Conservation (phyloP, 1,139 yeast species). For the Suhomyces terraborum region DNA sequence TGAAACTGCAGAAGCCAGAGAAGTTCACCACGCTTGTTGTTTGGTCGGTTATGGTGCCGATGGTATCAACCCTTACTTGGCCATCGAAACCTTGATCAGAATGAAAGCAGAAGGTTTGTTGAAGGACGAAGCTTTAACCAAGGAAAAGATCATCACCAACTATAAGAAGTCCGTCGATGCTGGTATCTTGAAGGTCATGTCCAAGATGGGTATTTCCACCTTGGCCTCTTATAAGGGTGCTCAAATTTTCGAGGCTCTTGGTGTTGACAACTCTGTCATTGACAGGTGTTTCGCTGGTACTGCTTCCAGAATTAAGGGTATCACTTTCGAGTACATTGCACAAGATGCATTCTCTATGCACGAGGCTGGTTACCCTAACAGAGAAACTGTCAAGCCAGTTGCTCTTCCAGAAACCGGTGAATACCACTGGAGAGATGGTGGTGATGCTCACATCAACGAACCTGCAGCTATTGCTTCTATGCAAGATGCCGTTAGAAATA, state of each 20-base stretch:
- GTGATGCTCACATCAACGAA: slow-evolving; percentile 91
- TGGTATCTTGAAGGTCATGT: slow-evolving; percentile 95
- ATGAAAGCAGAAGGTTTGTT: slow-evolving; percentile 82
- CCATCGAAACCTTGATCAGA: slow-evolving; percentile 83
- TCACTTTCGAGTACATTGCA: slow-evolving; percentile 92
- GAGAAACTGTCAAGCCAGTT: slow-evolving; percentile 68
- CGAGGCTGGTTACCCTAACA: slow-evolving; percentile 84
- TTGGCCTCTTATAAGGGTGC: slow-evolving; percentile 98
- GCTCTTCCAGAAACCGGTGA: slow-evolving; percentile 95
- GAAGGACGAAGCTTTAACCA: slow-evolving; percentile 55
- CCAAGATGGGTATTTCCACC: slow-evolving; percentile 98
- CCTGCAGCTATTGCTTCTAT: slow-evolving; percentile 93
- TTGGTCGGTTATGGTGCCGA: slow-evolving; percentile 97
- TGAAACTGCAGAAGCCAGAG: slow-evolving; percentile 97
- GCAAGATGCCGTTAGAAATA: slow-evolving; percentile 96
- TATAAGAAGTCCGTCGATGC: slow-evolving; percentile 83
- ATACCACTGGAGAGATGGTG: slow-evolving; percentile 98
- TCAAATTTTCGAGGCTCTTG: slow-evolving; percentile 95
- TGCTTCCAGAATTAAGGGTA: slow-evolving; percentile 94
- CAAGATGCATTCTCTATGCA: slow-evolving; percentile 95
- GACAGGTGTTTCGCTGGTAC: slow-evolving; percentile 97
- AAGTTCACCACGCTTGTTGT: slow-evolving; percentile 94
- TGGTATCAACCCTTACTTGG: slow-evolving; percentile 91
- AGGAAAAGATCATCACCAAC: slow-evolving; percentile 65
- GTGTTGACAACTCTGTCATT: slow-evolving; percentile 92